phyloP scores from a whole-genome alignment of 2,329 filamentous ascomycete genomes.

The Aspergillus glaucus region DNA sequence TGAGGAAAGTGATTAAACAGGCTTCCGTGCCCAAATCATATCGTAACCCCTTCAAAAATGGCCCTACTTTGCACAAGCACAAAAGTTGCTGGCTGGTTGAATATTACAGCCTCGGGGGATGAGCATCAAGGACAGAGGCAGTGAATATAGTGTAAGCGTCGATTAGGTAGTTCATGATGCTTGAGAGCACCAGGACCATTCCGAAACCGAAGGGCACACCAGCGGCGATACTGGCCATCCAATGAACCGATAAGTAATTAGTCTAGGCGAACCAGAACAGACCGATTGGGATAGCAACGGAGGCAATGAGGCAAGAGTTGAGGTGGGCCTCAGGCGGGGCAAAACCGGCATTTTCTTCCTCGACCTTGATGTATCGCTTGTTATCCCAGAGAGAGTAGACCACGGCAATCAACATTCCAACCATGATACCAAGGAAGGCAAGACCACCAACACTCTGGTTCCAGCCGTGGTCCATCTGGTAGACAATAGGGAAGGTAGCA shows the following conservation, averaged over 20 bases:
- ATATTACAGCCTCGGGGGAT: conserved; percentile 16
- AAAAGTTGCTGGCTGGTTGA: too few relatives aligned
- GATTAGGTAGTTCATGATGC: conserved; percentile 38
- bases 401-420: conserved; percentile 35
- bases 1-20: too few relatives aligned
- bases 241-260: conserved; percentile 39
- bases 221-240: conserved; percentile 33
- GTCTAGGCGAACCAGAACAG: conserved; percentile 59
- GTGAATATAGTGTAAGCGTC: conserved; percentile 41
- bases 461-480: conserved; percentile 41
- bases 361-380: conserved; percentile 33
- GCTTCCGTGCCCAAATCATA: too few relatives aligned
- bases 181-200: conserved; percentile 36
- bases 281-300: conserved; percentile 49
- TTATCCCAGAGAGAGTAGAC: conserved; percentile 39
- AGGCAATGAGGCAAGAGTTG: conserved; percentile 44
- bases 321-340: conserved; percentile 55
- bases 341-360: conserved; percentile 46
- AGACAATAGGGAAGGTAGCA: conserved; percentile 48
- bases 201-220: conserved; percentile 38
- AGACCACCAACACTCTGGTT: conserved; percentile 43
- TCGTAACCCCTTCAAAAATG: too few relatives aligned
- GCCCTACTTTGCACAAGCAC: too few relatives aligned
- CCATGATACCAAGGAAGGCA: conserved; percentile 45
- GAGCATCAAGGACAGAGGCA: conserved; percentile 39